A percentile compares a stretch with the other conserved stretches of the same genome.
These are phyloP conservation scores for Metarhizium humberi DNA, from an alignment of 2,329 filamentous ascomycete species.

Conservation along the genomic window DNA sequence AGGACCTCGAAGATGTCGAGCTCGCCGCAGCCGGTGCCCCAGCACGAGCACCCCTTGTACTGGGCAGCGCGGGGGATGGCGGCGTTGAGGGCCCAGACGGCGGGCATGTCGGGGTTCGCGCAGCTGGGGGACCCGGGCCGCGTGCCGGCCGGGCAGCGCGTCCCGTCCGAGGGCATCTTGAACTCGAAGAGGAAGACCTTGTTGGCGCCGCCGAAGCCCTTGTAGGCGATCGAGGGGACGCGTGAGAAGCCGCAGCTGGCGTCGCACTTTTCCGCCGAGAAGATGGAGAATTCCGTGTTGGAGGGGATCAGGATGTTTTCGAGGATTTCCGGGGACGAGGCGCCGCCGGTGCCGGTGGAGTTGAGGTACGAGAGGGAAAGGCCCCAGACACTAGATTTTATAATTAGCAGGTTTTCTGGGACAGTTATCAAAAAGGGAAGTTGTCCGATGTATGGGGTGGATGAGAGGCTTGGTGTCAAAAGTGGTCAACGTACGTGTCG, in stretches of 20 bases:
- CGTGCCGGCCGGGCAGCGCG: conserved; percentile 24
- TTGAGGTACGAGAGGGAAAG: conserved; percentile 37
- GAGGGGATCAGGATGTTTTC: conserved; percentile 30
- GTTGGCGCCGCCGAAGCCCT: conserved; percentile 60
- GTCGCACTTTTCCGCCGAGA: conserved; percentile 33
- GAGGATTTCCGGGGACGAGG: conserved; percentile 29
- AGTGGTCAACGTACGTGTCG: conserved; percentile 27
- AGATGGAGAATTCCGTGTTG: conserved; percentile 36
- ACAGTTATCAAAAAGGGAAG: too few relatives aligned
- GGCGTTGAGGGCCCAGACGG: conserved; percentile 68
- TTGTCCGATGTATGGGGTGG: neutral
- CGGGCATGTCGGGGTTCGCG: conserved; percentile 57
- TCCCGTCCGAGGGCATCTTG: conserved; percentile 55
- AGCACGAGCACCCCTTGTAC: conserved; percentile 66
- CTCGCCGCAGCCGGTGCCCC: conserved; percentile 60
- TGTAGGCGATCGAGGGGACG: conserved; percentile 34
- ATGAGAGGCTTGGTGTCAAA: neutral
- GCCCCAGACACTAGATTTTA: conserved; percentile 28
- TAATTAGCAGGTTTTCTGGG: too few relatives aligned
- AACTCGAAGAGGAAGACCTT: conserved; percentile 71
- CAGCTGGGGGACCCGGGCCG: conserved; percentile 12
- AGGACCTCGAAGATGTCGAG: conserved; percentile 69
- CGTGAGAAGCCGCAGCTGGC: conserved; percentile 35
- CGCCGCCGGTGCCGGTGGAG: conserved; percentile 28
- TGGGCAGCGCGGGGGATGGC: conserved; percentile 61